Evolutionary conservation across 2,329 filamentous ascomycete species (phyloP), one percentile per base, ranked within the genome.

Genomic region (Fusarium newnesense): DNA sequence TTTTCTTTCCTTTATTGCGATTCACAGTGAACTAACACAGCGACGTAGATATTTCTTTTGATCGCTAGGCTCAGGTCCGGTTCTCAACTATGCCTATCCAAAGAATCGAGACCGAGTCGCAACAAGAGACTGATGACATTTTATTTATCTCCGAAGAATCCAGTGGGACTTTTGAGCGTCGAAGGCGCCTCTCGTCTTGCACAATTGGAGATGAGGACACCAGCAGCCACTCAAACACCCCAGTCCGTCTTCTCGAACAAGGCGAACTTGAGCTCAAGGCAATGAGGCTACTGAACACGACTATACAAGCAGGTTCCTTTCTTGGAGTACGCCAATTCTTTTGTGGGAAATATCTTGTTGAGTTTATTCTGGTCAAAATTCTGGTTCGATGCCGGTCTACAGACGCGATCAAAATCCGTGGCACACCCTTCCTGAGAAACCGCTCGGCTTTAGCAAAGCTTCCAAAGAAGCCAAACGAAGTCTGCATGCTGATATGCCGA

Each of bases 341-440:
- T 3, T 40, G 79, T 10, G 78, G 77, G 9, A 58, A 65, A 2
- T 78, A 77, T 42, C 58, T 67, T 4, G 74, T 84, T 9, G 50
- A 81, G 5, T 84, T 83, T 60, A 79, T 88, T 34, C 74, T 83
- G 65, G 84, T 89, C 76, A 82, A 82, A 50, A 69, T 75, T 3
- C 84, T 89, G 43, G 79, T 85, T 26, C 73, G 81, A 32, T 56
- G 78, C 36, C 46, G n/a, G 19, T 16, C 37, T 0, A 58, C 59
- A 0, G 76, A 79, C 0, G 60, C 76, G 1, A 58, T 78, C n/a
- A 75, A 72, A 3, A 69, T 86, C 12, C 80, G 83, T 4, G 86
- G 86, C 1, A 69, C 81, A 1, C 82, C 83, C 0, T 84, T 83
- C 30, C 74, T 80, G 0, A 79, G 84, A 21, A 81, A 79, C 0